These are phyloP conservation scores for Rhamnella rubrinervis DNA, from an alignment of 331 rosid genomes.

Conservation along the genomic window DNA sequence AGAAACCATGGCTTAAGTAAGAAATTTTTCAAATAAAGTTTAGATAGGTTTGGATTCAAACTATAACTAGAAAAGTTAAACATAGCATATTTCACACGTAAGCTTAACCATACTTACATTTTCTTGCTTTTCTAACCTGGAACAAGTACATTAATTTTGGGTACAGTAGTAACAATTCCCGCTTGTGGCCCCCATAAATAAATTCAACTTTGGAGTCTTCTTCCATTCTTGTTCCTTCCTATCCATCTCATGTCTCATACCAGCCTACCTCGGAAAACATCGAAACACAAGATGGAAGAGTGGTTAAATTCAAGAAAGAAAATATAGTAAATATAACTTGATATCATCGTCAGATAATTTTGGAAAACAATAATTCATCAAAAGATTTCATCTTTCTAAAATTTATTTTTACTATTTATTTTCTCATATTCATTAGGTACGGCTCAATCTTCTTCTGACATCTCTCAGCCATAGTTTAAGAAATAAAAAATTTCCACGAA, in stretches of 20 bases:
- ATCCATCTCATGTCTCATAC: conserved; percentile 63
- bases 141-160: conserved; percentile 32
- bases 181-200: conserved; percentile 56
- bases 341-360: not conserved
- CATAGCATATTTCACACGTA: too few species aligned
- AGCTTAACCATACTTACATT: not conserved
- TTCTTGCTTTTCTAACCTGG: conserved; percentile 21
- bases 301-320: not conserved
- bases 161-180: conserved; percentile 45
- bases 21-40: not conserved
- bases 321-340: too few species aligned
- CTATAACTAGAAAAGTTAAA: not conserved
- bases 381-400: too few species aligned
- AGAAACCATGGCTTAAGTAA: not conserved
- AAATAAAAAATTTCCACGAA: too few species aligned
- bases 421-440: too few species aligned
- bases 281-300: conserved; percentile 4
- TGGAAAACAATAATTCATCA: conserved; percentile 1
- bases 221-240: conserved; percentile 47
- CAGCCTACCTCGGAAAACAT: conserved; percentile 48
- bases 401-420: too few species aligned
- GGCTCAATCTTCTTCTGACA: too few species aligned
- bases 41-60: conserved; percentile 7
- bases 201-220: conserved; percentile 59
- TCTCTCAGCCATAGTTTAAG: too few species aligned